A percentile compares a stretch with the other conserved stretches of the same genome.
phyloP scores from a whole-genome alignment of 108 stramenopile species.

The Nitzschia sp. region DNA sequence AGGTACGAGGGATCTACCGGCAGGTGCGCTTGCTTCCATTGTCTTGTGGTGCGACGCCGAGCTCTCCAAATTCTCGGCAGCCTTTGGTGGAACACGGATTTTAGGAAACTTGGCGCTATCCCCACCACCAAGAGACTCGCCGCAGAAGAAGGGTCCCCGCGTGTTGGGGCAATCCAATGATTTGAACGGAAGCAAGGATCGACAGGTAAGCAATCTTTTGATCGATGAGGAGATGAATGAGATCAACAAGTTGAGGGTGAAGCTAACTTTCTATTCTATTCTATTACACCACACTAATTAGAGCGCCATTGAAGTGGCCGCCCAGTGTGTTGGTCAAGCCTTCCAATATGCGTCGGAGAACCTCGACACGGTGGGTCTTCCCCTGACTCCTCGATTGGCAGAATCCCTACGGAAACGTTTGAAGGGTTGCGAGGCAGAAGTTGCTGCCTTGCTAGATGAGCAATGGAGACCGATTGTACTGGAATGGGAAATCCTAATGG shows the following conservation, averaged over 20 bases:
- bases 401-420: conserved; percentile 72
- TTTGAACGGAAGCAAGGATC: conserved; percentile 31
- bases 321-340: conserved; percentile 85
- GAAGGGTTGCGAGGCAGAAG: conserved; percentile 86
- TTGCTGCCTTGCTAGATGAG: conserved; percentile 56
- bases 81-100: conserved; percentile 79
- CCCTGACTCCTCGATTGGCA: conserved; percentile 73
- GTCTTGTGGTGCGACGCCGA: conserved; percentile 88
- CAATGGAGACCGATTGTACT: conserved; percentile 62
- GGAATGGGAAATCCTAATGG: conserved; percentile 54
- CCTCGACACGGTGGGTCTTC: conserved; percentile 82
- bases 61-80: conserved; percentile 74
- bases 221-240: too few relatives aligned
- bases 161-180: conserved; percentile 24
- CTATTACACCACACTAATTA: conserved; percentile 1
- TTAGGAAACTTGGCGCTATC: conserved; percentile 74
- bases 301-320: conserved; percentile 75
- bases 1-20: conserved; percentile 51
- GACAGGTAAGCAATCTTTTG: conserved; percentile 13
- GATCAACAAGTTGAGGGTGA: too few relatives aligned
- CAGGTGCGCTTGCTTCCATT: conserved; percentile 75
- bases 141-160: conserved; percentile 27
- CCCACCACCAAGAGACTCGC: conserved; percentile 50
- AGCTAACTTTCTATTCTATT: too few relatives aligned
- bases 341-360: conserved; percentile 80